Evolutionary conservation across 768 basidiomycete genomes (phyloP).

Genomic region (Pleurotus tuoliensis): DNA sequence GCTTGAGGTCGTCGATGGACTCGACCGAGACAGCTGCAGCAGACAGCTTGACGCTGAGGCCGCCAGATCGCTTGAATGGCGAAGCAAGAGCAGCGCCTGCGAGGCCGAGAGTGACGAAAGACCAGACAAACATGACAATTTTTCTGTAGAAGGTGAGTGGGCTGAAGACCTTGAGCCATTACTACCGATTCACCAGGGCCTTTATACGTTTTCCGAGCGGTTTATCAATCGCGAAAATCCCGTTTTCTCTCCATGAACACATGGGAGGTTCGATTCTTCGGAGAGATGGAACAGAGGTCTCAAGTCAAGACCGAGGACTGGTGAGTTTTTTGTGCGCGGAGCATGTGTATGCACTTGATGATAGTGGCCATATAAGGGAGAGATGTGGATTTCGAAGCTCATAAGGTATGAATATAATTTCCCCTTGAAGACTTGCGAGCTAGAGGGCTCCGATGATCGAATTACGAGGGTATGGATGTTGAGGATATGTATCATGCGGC

Average conservation of each 20-base stretch:
- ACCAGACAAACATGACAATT: constrained; percentile 22
- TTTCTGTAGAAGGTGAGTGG: neutral
- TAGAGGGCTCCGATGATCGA: too few relatives aligned
- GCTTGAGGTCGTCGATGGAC: constrained; percentile 35
- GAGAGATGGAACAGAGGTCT: neutral
- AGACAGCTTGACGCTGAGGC: constrained; percentile 26
- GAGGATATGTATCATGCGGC: too few relatives aligned
- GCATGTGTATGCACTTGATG: neutral
- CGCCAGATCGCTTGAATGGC: constrained; percentile 27
- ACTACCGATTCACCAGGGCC: neutral
- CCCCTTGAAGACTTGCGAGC: too few relatives aligned
- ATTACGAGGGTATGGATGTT: too few relatives aligned
- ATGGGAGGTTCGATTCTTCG: neutral
- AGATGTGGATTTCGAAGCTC: too few relatives aligned
- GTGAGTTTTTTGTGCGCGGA: neutral
- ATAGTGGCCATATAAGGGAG: neutral
- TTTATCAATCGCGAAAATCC: neutral
- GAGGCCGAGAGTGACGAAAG: constrained; percentile 25
- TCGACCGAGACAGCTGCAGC: constrained; percentile 23
- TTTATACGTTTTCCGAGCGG: neutral
- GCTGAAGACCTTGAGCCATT: neutral
- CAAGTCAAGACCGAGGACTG: neutral
- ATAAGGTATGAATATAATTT: too few relatives aligned
- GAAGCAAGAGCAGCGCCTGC: constrained; percentile 24
- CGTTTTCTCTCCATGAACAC: neutral